These are phyloP conservation scores for Salvia rosmarinus DNA, from an alignment of 257 asterid genomes.

Conservation along the genomic window DNA sequence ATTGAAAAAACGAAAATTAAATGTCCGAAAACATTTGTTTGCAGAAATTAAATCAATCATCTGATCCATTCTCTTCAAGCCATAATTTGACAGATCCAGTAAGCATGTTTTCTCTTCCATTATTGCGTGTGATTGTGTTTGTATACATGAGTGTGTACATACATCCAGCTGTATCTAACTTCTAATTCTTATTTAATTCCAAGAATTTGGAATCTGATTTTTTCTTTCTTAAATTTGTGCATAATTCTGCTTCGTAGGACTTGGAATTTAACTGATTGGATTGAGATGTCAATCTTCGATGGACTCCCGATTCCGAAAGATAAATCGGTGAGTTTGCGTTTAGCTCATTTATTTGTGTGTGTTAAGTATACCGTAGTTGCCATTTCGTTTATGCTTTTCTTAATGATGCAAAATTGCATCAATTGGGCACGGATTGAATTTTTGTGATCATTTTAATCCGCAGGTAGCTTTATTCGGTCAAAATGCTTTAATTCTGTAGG, in stretches of 20 bases:
- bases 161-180: slow-evolving; percentile 11
- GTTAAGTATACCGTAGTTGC: slow-evolving; percentile 14
- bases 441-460: slow-evolving; percentile 3
- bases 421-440: slow-evolving; percentile 20
- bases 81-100: slow-evolving; percentile 40
- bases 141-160: background rate
- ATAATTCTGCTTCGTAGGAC: slow-evolving; percentile 23
- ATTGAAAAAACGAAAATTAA: background rate
- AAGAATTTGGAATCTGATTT: slow-evolving; percentile 28
- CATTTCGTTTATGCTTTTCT: background rate
- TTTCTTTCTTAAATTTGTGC: background rate
- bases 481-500: slow-evolving; percentile 21
- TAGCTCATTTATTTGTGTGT: slow-evolving; percentile 17
- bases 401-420: background rate
- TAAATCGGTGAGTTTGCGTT: slow-evolving; percentile 65
- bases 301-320: slow-evolving; percentile 89
- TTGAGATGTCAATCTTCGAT: slow-evolving; percentile 83
- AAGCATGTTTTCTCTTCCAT: slow-evolving; percentile 29
- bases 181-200: slow-evolving; percentile 3
- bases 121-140: background rate
- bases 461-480: background rate
- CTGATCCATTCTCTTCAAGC: slow-evolving; percentile 35
- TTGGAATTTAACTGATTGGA: slow-evolving; percentile 47
- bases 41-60: slow-evolving; percentile 19
- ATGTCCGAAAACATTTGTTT: slow-evolving; percentile 27